These are phyloP conservation scores for Solanum stenotomum DNA, from an alignment of 257 asterid genomes.

Conservation along the genomic window DNA sequence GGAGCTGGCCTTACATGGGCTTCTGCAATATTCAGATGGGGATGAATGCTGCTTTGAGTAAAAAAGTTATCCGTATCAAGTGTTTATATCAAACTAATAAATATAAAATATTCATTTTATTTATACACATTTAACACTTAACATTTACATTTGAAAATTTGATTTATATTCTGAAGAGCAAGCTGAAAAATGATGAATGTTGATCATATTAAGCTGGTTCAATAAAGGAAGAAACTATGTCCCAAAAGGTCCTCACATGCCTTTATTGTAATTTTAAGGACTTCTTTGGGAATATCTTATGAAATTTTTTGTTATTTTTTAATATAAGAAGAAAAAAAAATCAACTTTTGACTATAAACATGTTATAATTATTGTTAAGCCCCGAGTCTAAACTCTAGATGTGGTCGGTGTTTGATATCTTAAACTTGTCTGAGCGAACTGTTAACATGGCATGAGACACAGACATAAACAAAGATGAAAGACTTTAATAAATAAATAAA, in stretches of 20 bases:
- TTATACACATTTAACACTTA: neutral
- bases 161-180: neutral
- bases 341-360: neutral
- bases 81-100: neutral
- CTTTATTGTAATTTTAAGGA: neutral
- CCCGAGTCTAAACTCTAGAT: neutral
- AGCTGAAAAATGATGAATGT: neutral
- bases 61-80: neutral
- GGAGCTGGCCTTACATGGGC: slow-evolving; percentile 99
- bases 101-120: neutral
- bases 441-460: neutral
- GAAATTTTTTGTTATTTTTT: neutral
- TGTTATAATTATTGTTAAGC: no score
- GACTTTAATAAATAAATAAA: neutral
- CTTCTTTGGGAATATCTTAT: neutral
- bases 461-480: neutral
- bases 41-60: slow-evolving; percentile 17
- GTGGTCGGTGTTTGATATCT: neutral
- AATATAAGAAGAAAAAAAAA: neutral
- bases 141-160: neutral
- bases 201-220: neutral
- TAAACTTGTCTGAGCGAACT: neutral
- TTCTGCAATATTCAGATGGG: slow-evolving; percentile 82
- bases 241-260: neutral
- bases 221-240: neutral